These are phyloP conservation scores for Suzukiozyma palmioleophila DNA, from an alignment of 1,139 yeast species.

Conservation along the genomic window DNA sequence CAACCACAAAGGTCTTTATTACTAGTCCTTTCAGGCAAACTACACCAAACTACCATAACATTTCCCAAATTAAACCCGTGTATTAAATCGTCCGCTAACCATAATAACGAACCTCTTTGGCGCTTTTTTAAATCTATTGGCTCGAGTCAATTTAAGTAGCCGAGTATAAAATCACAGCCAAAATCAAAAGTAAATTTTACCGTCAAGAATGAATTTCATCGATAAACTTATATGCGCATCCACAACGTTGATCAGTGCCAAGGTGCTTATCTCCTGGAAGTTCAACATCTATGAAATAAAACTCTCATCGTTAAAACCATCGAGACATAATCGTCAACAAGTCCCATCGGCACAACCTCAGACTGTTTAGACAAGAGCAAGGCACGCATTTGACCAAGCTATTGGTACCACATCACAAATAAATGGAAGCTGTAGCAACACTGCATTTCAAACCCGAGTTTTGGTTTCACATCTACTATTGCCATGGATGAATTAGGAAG, in stretches of 20 bases:
- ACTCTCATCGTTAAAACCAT: neutral
- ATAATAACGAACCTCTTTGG: too few species aligned
- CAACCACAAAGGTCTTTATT: neutral
- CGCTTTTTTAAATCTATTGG: neutral
- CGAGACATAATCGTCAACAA: too few species aligned
- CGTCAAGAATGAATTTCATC: neutral
- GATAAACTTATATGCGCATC: neutral
- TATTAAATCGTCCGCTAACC: too few species aligned
- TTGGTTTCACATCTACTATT: neutral
- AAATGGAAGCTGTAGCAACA: too few species aligned
- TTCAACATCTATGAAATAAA: neutral
- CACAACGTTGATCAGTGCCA: neutral
- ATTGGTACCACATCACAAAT: too few species aligned
- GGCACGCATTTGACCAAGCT: too few species aligned
- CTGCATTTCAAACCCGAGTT: too few species aligned
- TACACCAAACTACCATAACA: too few species aligned
- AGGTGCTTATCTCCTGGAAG: neutral
- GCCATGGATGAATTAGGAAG: neutral
- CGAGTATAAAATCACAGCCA: neutral
- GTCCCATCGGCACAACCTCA: too few species aligned
- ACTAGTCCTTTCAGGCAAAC: too few species aligned
- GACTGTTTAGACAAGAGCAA: too few species aligned
- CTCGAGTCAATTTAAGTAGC: neutral
- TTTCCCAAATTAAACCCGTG: too few species aligned
- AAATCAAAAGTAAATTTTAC: constrained; percentile 3